Conservation (phyloP, 2,329 filamentous ascomycete genomes). For the Diaporthe vexans region DNA sequence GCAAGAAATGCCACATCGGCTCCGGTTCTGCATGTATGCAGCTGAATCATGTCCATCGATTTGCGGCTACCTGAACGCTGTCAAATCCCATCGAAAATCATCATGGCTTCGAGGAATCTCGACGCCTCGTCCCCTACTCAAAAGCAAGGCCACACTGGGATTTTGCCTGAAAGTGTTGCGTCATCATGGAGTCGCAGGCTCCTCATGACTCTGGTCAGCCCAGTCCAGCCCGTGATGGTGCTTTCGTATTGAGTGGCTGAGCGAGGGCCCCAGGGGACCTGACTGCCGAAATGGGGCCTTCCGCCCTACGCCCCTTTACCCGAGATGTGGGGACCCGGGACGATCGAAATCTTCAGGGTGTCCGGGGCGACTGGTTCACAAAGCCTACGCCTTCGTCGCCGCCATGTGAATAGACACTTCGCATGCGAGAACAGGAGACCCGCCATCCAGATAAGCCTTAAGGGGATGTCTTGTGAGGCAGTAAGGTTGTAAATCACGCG, state of each 20-base stretch:
- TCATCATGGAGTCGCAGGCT: constrained; percentile 20
- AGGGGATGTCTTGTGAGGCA: constrained; percentile 24
- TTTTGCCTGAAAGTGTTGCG: constrained; percentile 28
- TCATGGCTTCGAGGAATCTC: background rate
- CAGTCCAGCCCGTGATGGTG: constrained; percentile 28
- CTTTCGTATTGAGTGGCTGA: constrained; percentile 36
- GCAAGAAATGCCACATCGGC: constrained; percentile 8
- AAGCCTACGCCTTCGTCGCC: background rate
- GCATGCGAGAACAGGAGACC: constrained; percentile 20
- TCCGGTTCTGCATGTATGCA: background rate
- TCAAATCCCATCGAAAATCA: constrained; percentile 9
- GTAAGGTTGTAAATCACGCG: constrained; percentile 23
- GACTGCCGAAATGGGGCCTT: constrained; percentile 32
- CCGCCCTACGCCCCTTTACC: constrained; percentile 31
- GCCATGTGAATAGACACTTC: constrained; percentile 1
- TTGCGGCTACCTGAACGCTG: constrained; percentile 11
- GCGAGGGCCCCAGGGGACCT: constrained; percentile 26
- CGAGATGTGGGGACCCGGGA: constrained; percentile 26
- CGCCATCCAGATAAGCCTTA: constrained; percentile 26
- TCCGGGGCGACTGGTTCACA: constrained; percentile 10
- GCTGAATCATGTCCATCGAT: constrained; percentile 19
- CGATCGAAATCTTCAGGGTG: constrained; percentile 23
- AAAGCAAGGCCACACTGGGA: background rate
- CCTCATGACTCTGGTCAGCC: constrained; percentile 28
- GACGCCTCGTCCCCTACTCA: background rate